Conservation (phyloP, 352 stramenopile genomes). For the Pythium coloratum region DNA sequence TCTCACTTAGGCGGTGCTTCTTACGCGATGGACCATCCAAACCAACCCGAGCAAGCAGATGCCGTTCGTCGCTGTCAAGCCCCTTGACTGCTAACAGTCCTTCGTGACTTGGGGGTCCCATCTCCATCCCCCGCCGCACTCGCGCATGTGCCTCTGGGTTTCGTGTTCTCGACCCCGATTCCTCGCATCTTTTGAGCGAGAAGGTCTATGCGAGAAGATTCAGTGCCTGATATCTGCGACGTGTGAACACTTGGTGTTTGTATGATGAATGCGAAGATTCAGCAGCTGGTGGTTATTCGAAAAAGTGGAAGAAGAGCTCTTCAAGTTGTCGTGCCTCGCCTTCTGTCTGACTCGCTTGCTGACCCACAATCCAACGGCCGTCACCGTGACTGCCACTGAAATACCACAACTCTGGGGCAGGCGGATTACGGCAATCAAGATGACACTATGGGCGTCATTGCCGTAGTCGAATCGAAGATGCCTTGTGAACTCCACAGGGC, state of each 20-base stretch:
- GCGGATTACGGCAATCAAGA: too few species aligned
- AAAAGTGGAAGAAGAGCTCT: neutral
- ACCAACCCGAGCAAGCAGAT: too few species aligned
- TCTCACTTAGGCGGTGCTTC: neutral
- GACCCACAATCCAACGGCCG: neutral
- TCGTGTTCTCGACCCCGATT: neutral
- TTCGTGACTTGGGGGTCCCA: too few species aligned
- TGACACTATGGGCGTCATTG: too few species aligned
- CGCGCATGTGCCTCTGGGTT: neutral
- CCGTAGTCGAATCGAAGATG: too few species aligned
- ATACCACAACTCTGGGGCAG: neutral
- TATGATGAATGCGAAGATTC: slow-evolving; percentile 8
- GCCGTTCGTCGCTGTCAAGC: neutral
- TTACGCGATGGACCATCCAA: neutral
- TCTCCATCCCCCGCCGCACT: too few species aligned
- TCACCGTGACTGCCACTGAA: neutral
- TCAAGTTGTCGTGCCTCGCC: neutral
- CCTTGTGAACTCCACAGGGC: too few species aligned
- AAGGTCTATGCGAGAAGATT: slow-evolving; percentile 3
- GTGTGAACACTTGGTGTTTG: slow-evolving; percentile 15
- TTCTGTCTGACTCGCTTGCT: neutral
- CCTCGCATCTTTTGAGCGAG: neutral
- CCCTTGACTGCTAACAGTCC: too few species aligned
- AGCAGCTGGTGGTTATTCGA: neutral
- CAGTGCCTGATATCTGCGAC: slow-evolving; percentile 1